These are phyloP conservation scores for Epichloe glyceriae DNA, from an alignment of 2,329 filamentous ascomycete species.

Conservation along the genomic window DNA sequence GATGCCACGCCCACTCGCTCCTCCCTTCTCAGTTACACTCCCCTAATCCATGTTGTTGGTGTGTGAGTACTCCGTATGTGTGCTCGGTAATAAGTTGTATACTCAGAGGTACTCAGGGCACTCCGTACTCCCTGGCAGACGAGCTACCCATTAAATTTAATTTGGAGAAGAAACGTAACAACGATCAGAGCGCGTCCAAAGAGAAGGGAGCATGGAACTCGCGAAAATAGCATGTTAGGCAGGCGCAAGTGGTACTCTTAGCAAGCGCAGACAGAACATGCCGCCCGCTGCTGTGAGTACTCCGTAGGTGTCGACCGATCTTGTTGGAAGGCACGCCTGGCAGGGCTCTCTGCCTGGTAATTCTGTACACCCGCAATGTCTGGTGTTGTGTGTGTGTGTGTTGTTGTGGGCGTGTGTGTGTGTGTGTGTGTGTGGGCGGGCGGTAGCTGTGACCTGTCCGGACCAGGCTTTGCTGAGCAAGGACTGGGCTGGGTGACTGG, in stretches of 20 bases:
- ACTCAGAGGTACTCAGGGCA: not conserved
- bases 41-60: not conserved
- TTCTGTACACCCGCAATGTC: not conserved
- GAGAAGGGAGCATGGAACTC: not conserved
- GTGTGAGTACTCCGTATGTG: not conserved
- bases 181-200: not conserved
- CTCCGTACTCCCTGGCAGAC: not conserved
- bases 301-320: not conserved
- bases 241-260: not conserved
- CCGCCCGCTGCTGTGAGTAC: not conserved
- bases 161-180: too few species aligned
- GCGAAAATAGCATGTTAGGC: not conserved
- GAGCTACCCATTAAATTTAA: too few species aligned
- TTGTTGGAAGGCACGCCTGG: not conserved
- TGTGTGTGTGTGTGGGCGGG: not conserved
- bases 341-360: not conserved
- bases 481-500: not conserved
- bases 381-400: not conserved
- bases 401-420: not conserved
- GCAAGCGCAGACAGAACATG: not conserved
- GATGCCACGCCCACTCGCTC: conserved; percentile 1
- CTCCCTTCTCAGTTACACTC: not conserved
- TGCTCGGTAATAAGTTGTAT: not conserved
- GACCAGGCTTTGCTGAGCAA: not conserved
- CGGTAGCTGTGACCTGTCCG: conserved; percentile 1